Percentiles rank a stretch among this genome's conserved stretches.
phyloP scores from a whole-genome alignment of 2,329 filamentous ascomycete genomes.

The Scytalidium lignicola region DNA sequence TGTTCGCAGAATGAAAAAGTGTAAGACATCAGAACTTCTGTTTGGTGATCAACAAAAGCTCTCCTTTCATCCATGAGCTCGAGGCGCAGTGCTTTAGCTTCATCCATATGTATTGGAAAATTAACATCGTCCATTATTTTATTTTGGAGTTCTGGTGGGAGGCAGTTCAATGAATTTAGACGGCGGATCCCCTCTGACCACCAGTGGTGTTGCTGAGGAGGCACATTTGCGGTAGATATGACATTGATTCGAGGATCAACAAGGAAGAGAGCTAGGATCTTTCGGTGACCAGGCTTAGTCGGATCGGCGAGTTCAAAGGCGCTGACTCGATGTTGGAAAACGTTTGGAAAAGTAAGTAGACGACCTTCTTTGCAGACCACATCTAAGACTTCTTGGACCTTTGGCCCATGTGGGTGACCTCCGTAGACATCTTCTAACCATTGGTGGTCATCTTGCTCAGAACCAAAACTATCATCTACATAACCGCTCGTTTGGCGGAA shows the following conservation, averaged over 20 bases:
- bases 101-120: not conserved
- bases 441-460: constrained; percentile 1
- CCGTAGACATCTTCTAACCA: constrained; percentile 4
- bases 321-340: constrained; percentile 41
- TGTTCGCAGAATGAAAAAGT: not conserved
- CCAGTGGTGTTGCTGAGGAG: constrained; percentile 43
- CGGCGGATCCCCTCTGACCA: constrained; percentile 7
- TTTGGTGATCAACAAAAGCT: not conserved
- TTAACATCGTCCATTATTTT: not conserved
- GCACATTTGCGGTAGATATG: constrained; percentile 42
- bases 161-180: not conserved
- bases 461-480: not conserved
- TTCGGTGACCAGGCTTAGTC: constrained; percentile 46
- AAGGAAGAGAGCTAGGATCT: constrained; percentile 51
- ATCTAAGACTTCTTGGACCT: constrained; percentile 30
- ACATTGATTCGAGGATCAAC: constrained; percentile 48
- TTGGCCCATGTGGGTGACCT: not conserved
- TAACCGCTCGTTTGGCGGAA: constrained; percentile 32
- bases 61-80: constrained; percentile 2
- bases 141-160: not conserved
- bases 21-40: not conserved
- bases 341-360: constrained; percentile 37
- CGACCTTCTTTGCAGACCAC: constrained; percentile 31
- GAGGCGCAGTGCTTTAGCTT: not conserved
- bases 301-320: constrained; percentile 24